Base-by-base conservation (phyloP, 176 grass and related monocot genomes). In the Phyllostachys edulis region DNA sequence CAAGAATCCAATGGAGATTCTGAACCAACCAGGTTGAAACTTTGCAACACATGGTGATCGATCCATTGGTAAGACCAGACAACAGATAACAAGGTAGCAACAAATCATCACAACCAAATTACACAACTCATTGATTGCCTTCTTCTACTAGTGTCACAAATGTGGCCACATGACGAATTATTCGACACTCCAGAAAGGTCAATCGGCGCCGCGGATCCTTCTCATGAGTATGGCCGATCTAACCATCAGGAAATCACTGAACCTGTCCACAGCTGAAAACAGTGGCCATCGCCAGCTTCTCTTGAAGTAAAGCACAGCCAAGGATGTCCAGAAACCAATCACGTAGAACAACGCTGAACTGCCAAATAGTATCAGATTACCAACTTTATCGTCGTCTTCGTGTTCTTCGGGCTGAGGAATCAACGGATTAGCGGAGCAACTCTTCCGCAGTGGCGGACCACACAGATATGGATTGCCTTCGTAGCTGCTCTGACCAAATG, bases 231-330 rank as follows among this genome's bases (percentile, higher is more conserved):
- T 29, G 1, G 29, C 9, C 7, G 15, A 51, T 6, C 49, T 76
- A 13, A 15, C 15, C 52, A 79, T 27, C 57, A 89, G 32, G 73
- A 67, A 49, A 51, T 85, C 56, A 0, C 24, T 9, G 55, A 80
- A 85, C 44, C 36, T 80, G 72, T 89, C 81, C 4, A 85, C 75
- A 2, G 37, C 76, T 18, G 17, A 45, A 63, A 89, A 85, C 59
- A 85, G 39, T 26, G 12, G 7, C 21, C 27, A 65, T 55, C 45
- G 63, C 82, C 87, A 80, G 18, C 18, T 80, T 61, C 12, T 69
- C 67, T 68, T 89, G 67, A 85, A 80, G 24, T 75, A 85, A 51
- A 89, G 66, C 59, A 89, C 67, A 14, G 17, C 82, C 52, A 85
- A 21, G n/a, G 59, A 85, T 0, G 68, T 26, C 81, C 82, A 89